Percentiles rank a stretch among this genome's conserved stretches.
Evolutionary conservation across 2,329 filamentous ascomycete genomes (phyloP).

Genomic region (Microdochium paspali): DNA sequence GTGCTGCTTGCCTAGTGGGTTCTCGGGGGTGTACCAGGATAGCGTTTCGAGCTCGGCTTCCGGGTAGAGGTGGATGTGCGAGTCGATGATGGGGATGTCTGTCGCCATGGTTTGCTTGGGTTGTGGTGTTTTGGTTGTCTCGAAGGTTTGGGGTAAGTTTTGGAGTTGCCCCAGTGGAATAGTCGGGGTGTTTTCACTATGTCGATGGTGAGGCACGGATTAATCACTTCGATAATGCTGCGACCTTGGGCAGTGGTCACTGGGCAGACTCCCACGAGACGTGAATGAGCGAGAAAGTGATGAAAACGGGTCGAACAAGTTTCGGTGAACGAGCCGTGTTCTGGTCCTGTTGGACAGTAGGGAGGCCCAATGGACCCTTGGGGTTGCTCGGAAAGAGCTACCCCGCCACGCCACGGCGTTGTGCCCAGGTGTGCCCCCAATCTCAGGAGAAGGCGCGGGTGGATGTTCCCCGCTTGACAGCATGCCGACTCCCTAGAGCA

Average conservation of each 20-base stretch:
- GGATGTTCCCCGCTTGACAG: neutral
- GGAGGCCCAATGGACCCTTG: neutral
- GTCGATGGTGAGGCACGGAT: too few relatives aligned
- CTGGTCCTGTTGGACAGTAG: neutral
- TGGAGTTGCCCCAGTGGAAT: too few relatives aligned
- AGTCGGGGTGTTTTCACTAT: too few relatives aligned
- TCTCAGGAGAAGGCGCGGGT: neutral
- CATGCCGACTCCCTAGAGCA: neutral
- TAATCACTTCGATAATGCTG: too few relatives aligned
- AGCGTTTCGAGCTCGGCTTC: conserved; percentile 55
- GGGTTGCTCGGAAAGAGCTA: neutral
- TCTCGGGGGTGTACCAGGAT: conserved; percentile 55
- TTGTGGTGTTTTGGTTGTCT: too few relatives aligned
- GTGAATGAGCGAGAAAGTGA: too few relatives aligned
- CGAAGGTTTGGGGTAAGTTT: too few relatives aligned
- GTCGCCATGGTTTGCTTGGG: conserved; percentile 12
- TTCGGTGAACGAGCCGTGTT: neutral
- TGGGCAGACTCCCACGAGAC: too few relatives aligned
- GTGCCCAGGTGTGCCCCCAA: neutral
- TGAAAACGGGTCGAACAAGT: neutral
- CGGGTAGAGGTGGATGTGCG: conserved; percentile 86
- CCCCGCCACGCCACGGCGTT: neutral
- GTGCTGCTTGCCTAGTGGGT: conserved; percentile 53
- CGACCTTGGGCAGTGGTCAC: too few relatives aligned
- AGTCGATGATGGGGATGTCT: conserved; percentile 63